A percentile compares a stretch with the other conserved stretches of the same genome.
Evolutionary conservation across 2,329 filamentous ascomycete genomes (phyloP).

Genomic region (Aspergillus proliferans): DNA sequence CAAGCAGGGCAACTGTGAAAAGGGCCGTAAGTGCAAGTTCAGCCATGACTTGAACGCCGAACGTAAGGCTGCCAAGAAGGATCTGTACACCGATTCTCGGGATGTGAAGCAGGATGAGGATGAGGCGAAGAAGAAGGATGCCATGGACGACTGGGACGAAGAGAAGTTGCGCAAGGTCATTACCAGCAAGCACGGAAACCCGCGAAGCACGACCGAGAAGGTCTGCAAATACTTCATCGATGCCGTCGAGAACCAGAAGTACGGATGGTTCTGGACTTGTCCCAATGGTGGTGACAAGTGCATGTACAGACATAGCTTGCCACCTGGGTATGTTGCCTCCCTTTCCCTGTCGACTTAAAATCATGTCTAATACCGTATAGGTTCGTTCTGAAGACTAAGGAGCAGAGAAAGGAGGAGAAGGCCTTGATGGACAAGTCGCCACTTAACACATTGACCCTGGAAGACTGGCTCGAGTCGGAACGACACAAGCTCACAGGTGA

Average conservation of each 20-base stretch:
- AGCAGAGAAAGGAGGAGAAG: conserved; percentile 92
- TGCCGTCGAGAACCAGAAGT: conserved; percentile 96
- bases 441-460: conserved; percentile 85
- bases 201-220: conserved; percentile 90
- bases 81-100: conserved; percentile 79
- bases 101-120: conserved; percentile 61
- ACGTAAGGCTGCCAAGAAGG: conserved; percentile 86
- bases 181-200: conserved; percentile 93
- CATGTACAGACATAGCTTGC: conserved; percentile 96
- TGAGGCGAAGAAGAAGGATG: conserved; percentile 75
- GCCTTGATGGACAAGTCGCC: conserved; percentile 93
- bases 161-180: conserved; percentile 89
- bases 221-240: conserved; percentile 99
- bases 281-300: conserved; percentile 95
- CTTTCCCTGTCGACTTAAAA: background rate
- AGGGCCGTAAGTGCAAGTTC: conserved; percentile 97
- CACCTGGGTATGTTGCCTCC: conserved; percentile 67
- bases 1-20: conserved; percentile 96
- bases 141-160: conserved; percentile 95
- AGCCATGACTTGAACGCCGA: conserved; percentile 84
- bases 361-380: conserved; percentile 39
- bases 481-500: conserved; percentile 88
- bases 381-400: conserved; percentile 95
- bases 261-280: conserved; percentile 98
- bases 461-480: conserved; percentile 96